Evolutionary conservation across 2,329 filamentous ascomycete genomes (phyloP), one percentile per base, ranked within the genome.

Genomic region (Alternaria ethzedia): DNA sequence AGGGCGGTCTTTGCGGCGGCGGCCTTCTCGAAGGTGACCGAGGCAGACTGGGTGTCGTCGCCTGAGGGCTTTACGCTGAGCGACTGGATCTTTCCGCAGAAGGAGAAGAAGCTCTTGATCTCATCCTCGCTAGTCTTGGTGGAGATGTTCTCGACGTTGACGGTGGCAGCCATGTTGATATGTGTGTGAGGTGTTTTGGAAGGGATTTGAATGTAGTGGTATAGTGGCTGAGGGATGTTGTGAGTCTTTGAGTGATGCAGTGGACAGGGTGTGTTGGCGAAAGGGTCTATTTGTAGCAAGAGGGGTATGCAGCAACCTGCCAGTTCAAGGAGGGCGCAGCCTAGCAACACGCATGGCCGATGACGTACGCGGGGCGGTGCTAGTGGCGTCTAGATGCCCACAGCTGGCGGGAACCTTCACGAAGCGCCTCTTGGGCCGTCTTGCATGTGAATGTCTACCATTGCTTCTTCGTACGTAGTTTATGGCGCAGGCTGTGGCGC

Each of bases 1-100:
- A 97, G 91, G 25, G 96, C 96, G 21, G 96, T 99, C 86, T 97
- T 97, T 64, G 95, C 94, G 54, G 96, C 96, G 13, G 95, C 96
- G 80, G 95, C 90, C 85, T 97, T 97, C 83, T 98, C 96, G 78
- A 99, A 99, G 56, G 90, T 94, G 67, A 99, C 94, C n/a, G 90
- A 92, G 61, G 96, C 96, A 54, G 90, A 90, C 83, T 97, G 93
- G 70, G 87, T 85, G 70, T 90, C 87, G 75, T 88, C 88, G 57
- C 82, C 64, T 43, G 81, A 84, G 54, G 89, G 82, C 26, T 89
- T 92, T 76, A 97, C 87, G 63, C 93, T 90, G 80, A 99, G 87
- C 73, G 88, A 87, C 71, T 89, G 90, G 81, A 99, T 97, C 86
- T 97, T 98, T 81, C 96, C 96, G 49, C 88, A 90, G 82, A 98